Conservation (phyloP, 768 basidiomycete species). For the Rhodotorula graminis region DNA sequence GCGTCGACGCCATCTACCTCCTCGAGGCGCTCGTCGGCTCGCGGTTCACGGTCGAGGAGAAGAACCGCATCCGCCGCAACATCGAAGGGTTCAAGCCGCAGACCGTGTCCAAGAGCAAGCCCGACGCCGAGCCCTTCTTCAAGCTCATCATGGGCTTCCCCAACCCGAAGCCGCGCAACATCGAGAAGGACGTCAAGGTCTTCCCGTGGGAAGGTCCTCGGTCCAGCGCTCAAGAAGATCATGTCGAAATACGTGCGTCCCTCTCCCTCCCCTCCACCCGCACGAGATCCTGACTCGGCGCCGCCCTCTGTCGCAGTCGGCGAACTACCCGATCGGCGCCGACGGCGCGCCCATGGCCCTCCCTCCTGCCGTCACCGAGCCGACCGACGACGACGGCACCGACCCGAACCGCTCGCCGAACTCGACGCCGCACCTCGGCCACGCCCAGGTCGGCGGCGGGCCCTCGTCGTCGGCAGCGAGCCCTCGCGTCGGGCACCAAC, state of each 20-base stretch:
- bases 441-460: not conserved
- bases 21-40: constrained; percentile 72
- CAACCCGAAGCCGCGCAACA: constrained; percentile 85
- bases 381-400: not conserved
- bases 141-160: constrained; percentile 94
- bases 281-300: too few species aligned
- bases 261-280: too few species aligned
- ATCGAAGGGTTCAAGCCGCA: constrained; percentile 85
- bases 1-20: constrained; percentile 90
- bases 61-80: constrained; percentile 90
- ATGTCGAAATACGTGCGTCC: constrained; percentile 51
- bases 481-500: not conserved
- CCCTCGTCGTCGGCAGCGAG: not conserved
- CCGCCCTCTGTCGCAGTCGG: constrained; percentile 7
- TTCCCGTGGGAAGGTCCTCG: constrained; percentile 52
- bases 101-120: constrained; percentile 80
- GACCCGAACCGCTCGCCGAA: not conserved
- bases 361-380: not conserved
- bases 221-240: constrained; percentile 50
- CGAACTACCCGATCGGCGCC: constrained; percentile 21
- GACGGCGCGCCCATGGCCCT: constrained; percentile 2
- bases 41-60: constrained; percentile 87
- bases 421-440: not conserved
- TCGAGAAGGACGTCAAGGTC: constrained; percentile 83
- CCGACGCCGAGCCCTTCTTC: constrained; percentile 79